Conservation (phyloP, 2,329 filamentous ascomycete species). For the Aspergillus thermomutatus region DNA sequence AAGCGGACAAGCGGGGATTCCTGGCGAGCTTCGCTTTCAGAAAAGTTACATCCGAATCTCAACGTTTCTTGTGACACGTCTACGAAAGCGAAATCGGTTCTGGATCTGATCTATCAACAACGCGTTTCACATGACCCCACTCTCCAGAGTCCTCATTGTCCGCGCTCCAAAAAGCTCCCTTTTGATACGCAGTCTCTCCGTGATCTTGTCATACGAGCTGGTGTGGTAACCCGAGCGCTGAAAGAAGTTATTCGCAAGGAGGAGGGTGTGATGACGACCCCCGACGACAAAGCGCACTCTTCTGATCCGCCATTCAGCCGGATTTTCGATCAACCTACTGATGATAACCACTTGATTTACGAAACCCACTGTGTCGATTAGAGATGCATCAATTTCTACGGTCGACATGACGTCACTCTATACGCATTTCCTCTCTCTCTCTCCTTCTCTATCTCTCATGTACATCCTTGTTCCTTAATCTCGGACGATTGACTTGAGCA, state of each 20-base stretch:
- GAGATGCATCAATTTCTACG: constrained; percentile 17
- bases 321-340: constrained; percentile 44
- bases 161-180: constrained; percentile 53
- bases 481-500: constrained; percentile 7
- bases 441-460: constrained; percentile 13
- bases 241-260: constrained; percentile 50
- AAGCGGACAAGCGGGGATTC: constrained; percentile 31
- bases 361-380: constrained; percentile 21
- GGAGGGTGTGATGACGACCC: constrained; percentile 40
- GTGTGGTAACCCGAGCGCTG: constrained; percentile 47
- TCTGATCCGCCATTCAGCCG: constrained; percentile 47
- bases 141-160: constrained; percentile 20
- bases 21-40: constrained; percentile 26
- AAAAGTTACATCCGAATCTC: constrained; percentile 24
- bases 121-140: constrained; percentile 33
- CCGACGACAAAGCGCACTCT: constrained; percentile 25
- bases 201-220: constrained; percentile 55
- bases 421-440: constrained; percentile 9
- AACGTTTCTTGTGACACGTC: constrained; percentile 48
- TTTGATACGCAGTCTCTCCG: constrained; percentile 64
- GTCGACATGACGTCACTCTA: constrained; percentile 4
- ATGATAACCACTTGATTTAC: constrained; percentile 30
- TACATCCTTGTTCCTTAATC: not conserved
- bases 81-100: constrained; percentile 59
- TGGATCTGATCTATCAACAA: constrained; percentile 57